Evolutionary conservation across 1,284 basidiomycete species (phyloP), one percentile per base, ranked within the genome.

Genomic region (Apiotrichum gracile): DNA sequence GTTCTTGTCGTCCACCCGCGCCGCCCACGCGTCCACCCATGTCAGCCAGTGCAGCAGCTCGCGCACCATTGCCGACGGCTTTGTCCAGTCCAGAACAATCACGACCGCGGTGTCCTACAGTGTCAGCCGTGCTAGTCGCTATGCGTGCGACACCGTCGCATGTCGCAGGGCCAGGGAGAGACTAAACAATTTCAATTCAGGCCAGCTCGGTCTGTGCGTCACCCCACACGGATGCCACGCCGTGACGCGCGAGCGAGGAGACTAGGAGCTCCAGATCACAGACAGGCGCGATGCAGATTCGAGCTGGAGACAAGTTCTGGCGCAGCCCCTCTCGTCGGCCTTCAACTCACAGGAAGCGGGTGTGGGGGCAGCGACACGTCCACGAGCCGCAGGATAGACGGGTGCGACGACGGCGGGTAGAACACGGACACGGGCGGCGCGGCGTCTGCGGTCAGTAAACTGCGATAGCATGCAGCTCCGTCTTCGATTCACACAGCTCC

Each of bases 41-140:
- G 73, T 75, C 42, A 97, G 77, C 94, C 94, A 97, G 40, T 78
- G 82, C 55, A 87, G 78, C 6, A 98, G 77, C 66, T 97, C 88
- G n/a, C 66, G 50, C 33, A 73, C 71, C 74, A 97, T 97, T 0
- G 85, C 83, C 83, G 88, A 91, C 0, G 94, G 94, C 62, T 83
- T 82, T 61, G 91, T 91, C 94, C 93, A 97, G 72, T 98, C 94
- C n/a, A 97, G 78, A 0, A 86, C 82, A 62, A 97, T 87, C 63
- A 97, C 78, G 45, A 92, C 83, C 14, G 91, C 79, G 0, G 90
- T 88, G 65, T 94, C 87, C 34, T 84, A 80, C 10, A 25, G 9
- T 13, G 27, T 51, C 25, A 48, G 49, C 31, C 31, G 31, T 10
- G 5, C 5, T n/a, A 14, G 31, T 3, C 31, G 31, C 10, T 31